Evolutionary conservation across 129 eudicot species (phyloP), one percentile per base, ranked within the genome.

Genomic region (Rutidosis leptorrhynchoides): DNA sequence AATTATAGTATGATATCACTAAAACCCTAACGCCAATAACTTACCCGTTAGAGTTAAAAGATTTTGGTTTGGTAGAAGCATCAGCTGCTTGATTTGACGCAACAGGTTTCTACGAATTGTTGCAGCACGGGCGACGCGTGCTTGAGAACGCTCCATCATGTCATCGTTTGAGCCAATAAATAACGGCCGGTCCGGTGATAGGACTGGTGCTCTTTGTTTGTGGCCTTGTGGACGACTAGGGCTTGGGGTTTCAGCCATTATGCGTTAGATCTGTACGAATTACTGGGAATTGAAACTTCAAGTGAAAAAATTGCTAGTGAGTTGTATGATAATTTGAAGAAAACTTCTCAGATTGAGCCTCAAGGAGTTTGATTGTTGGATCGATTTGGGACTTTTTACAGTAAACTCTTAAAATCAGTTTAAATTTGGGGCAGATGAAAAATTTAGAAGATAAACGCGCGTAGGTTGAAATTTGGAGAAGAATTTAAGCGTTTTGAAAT

Each of bases 81-180:
- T 74, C 80, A n/a, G 74, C 59, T 17, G 67, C 37, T 48, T 68
- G 74, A 25, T 70, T n/a, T 33, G 71, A 5, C 2, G 70, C 49
- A 3, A 78, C 45, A 1, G 74, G 59, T 48, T 80, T 80, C 97
- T 95, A 30, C 91, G 91, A 35, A 73, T 54, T 0, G 89, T 86
- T 42, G 97, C 97, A 57, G 83, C 86, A 62, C 90, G 86, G 2
- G 86, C 83, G 32, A 83, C 86, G 40, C 90, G 86, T 67, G 86
- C 86, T 65, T 78, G 83, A 25, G 81, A 86, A 58, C 86, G 86
- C 62, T 84, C 90, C 60, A 78, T 86, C 49, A 71, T 73, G 58
- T 84, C 86, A 32, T 84, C 86, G 55, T 81, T 84, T 37, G 90
- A 84, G 37, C 79, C 90, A 23, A 84, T 7, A 8, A 80, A 77